Evolutionary conservation across 768 basidiomycete species (phyloP), one percentile per base, ranked within the genome.

Genomic region (Kwoniella heveanensis): DNA sequence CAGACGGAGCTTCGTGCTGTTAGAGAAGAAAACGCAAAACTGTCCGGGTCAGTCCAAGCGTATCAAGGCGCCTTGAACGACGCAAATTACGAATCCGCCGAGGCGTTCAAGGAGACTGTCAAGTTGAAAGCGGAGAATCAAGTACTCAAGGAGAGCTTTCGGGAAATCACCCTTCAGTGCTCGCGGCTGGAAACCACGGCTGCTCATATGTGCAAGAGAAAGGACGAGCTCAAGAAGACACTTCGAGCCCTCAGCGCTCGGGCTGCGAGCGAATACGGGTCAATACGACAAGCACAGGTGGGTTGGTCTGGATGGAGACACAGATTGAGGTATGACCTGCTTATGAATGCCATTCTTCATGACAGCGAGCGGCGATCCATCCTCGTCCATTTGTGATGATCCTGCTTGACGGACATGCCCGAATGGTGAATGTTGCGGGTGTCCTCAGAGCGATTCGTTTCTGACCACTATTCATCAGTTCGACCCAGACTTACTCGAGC

Each of bases 371-470:
- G 7, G 32, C 32, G 8, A 17, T 17, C 15, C 8, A 44, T 3
- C 19, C 17, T 12, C 44, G 26, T 6, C 25, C 58, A 17, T 64
- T 68, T 22, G 66, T 39, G n/a, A 49, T 50, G 13, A 44, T 68
- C 3, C 50, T 68, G 17, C 63, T 68, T 22, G 59, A 64, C 36
- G 67, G 67, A 26, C 48, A 65, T n/a, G 22, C 50, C 19, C n/a
- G 62, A 49, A 56, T 68, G 62, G 67, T 68, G 21, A 53, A 63
- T 30, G 32, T 21, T 10, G 6, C 24, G 13, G 17, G 46, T 27
- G 46, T 39, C 48, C 49, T 17, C 32, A 36, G 13, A 6, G 13
- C 32, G 32, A 6, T 36, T 13, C 32, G 6, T 36, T 36, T 6
- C n/a, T 27, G 32, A 55, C 19, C 32, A 8, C 9, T 39, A 9